Evolutionary conservation across 441 rosid genomes (phyloP), one percentile per base, ranked within the genome.

Genomic region (Populus hybrid): DNA sequence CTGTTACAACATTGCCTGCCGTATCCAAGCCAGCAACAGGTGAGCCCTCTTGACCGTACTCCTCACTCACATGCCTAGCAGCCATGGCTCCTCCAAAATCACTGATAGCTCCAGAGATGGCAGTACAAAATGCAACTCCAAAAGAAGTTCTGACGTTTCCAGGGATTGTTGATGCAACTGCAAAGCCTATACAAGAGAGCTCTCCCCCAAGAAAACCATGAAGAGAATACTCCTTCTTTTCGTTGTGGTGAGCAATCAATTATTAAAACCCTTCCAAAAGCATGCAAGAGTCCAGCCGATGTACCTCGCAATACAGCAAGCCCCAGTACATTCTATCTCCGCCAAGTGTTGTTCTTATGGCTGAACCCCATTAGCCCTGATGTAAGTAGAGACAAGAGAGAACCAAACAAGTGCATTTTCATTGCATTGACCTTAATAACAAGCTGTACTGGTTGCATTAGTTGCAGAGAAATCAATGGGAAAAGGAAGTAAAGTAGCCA

Each of bases 321-420:
- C 61, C 86, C 10, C 42, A 87, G 36, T 12, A 87, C 77, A 36
- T 83, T 80, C 11, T 79, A 78, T 57, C 32, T 85, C 16, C 63
- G 38, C 94, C 94, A 90, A 35, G 66, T 79, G 7, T 73, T 77
- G 20, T 68, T 76, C 40, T 77, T 75, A 82, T 77, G 89, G 71
- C 84, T 85, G 77, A 85, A 85, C 67, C 91, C 94, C 9, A 75
- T 40, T 10, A 40, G 46, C 28, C 80, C 88, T 6, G 92, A 76
- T 12, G 92, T 89, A 23, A 82, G 24, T 42, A 88, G 57, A 0
- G 92, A 81, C 40, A 90, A 34, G 67, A 83, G 35, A 72, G 85
- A 86, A 5, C 92, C 94, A 1, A 89, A 78, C 71, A 85, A 30
- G 54, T 89, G 80, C 94, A 90, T 90, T 73, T 86, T 89, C 70